Evolutionary conservation across 2,329 filamentous ascomycete species (phyloP), one percentile per base, ranked within the genome.

Genomic region (Plectosphaerella sp.): DNA sequence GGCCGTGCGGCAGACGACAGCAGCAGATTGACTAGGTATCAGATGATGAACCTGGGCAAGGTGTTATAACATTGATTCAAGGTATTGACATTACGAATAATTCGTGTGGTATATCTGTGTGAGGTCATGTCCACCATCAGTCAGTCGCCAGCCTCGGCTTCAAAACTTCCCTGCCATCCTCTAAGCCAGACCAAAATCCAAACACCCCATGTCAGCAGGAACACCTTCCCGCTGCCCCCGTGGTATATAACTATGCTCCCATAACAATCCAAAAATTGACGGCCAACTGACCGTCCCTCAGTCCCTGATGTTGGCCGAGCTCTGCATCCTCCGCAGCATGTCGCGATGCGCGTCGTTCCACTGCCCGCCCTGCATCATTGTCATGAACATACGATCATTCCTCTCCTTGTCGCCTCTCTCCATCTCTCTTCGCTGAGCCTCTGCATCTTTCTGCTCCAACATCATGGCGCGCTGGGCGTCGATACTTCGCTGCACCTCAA

Each of bases 251-350:
- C 28, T 10, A 33, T 33, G 28, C 28, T 10, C 8, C 8, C 28
- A 33, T 3, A 9, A 33, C 28, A 33, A 33, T 33, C 28, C 28
- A 9, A 12, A 9, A 33, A 33, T 5, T 22, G 22, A 22, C 22
- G 22, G 22, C 22, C 22, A 5, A 22, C 22, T 22, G 22, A 9
- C 22, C n/a, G 28, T 15, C 15, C 18, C 8, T 43, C 4, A 14
- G 33, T 18, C 25, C 37, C 47, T 54, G 16, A 56, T 15, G 45
- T 67, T 73, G 1, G 73, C 72, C 22, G 64, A 59, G 36, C 67
- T 70, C 61, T 96, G 91, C 85, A 97, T 88, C 66, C 78, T 85
- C 57, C 88, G 78, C 80, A 97, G 79, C 1, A 87, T 89, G 57
- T 92, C 87, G 18, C 87, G 79, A 66, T 97, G 92, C 20, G 86